phyloP scores from a whole-genome alignment of 2,329 filamentous ascomycete genomes.

The Talaromyces sp. region DNA sequence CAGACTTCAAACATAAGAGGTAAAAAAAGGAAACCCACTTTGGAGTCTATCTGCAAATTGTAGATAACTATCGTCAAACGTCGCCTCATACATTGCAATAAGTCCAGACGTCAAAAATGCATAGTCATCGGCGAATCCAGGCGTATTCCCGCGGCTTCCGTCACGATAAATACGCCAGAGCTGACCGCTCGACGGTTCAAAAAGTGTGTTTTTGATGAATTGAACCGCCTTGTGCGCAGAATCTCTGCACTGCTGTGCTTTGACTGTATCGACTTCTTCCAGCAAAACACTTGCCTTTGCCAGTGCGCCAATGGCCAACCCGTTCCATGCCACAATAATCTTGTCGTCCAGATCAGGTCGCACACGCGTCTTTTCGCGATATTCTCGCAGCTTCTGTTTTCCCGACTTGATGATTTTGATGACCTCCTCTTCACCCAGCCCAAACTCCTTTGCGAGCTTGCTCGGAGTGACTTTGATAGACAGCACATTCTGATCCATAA shows the following conservation, averaged over 20 bases:
- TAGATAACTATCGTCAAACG: conserved; percentile 68
- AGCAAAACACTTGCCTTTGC: conserved; percentile 67
- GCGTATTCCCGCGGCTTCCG: conserved; percentile 56
- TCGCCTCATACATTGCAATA: conserved; percentile 77
- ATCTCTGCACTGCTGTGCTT: conserved; percentile 56
- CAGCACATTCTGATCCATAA: conserved; percentile 88
- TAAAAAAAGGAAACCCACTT: conserved; percentile 41
- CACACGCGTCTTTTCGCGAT: conserved; percentile 68
- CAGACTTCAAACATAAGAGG: no score
- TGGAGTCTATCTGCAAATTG: conserved; percentile 79
- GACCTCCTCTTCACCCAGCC: conserved; percentile 64
- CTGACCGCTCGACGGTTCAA: conserved; percentile 56
- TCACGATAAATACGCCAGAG: conserved; percentile 72
- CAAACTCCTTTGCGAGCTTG: conserved; percentile 70
- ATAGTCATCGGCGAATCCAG: conserved; percentile 89
- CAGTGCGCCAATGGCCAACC: conserved; percentile 78
- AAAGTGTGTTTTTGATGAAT: conserved; percentile 71
- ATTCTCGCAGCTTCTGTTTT: conserved; percentile 61
- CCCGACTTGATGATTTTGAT: conserved; percentile 62
- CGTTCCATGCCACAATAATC: conserved; percentile 81
- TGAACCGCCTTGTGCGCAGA: conserved; percentile 63
- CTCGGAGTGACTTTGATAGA: conserved; percentile 62
- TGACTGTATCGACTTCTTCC: conserved; percentile 53
- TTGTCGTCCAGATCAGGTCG: conserved; percentile 81
- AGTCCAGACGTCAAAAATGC: conserved; percentile 80